A percentile compares a stretch with the other conserved stretches of the same genome.
Evolutionary conservation across 345 rosid species (phyloP).

Genomic region (Gossypium rotundifolium): DNA sequence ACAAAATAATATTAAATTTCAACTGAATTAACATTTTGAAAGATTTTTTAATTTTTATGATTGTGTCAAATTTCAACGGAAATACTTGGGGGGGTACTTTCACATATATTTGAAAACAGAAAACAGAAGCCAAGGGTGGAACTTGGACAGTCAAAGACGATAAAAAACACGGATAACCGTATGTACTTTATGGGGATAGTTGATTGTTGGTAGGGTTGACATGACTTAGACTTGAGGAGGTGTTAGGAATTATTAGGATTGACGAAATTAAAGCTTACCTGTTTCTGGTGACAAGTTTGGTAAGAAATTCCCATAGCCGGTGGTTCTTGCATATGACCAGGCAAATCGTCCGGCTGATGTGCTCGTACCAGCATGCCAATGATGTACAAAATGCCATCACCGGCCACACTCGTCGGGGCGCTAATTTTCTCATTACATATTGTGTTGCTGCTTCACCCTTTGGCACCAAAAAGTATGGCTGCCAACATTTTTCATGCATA

Average conservation of each 20-base stretch:
- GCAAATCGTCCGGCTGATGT: conserved; percentile 73
- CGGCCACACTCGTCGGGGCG: conserved; percentile 92
- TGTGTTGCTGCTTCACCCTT: conserved; percentile 67
- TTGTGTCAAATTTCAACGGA: too few relatives aligned
- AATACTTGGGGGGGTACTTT: too few relatives aligned
- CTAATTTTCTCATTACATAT: conserved; percentile 72
- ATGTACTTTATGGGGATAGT: too few relatives aligned
- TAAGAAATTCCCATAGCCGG: conserved; percentile 74
- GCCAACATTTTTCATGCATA: conserved; percentile 15
- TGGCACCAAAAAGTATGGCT: conserved; percentile 86
- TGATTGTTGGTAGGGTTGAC: neutral
- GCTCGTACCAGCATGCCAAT: conserved; percentile 95
- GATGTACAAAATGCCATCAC: conserved; percentile 77
- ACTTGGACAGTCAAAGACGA: too few relatives aligned
- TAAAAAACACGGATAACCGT: too few relatives aligned
- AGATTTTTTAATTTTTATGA: too few relatives aligned
- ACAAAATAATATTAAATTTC: too few relatives aligned
- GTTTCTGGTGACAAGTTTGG: conserved; percentile 72
- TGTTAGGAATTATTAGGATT: conserved; percentile 3
- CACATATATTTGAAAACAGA: too few relatives aligned
- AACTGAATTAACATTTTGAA: too few relatives aligned
- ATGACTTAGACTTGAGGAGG: neutral
- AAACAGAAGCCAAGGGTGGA: neutral
- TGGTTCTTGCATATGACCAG: conserved; percentile 87
- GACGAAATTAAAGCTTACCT: conserved; percentile 39